Percentiles rank a stretch among this genome's conserved stretches.
phyloP scores from a whole-genome alignment of 2,329 filamentous ascomycete genomes.

The Ophiostoma quercus region DNA sequence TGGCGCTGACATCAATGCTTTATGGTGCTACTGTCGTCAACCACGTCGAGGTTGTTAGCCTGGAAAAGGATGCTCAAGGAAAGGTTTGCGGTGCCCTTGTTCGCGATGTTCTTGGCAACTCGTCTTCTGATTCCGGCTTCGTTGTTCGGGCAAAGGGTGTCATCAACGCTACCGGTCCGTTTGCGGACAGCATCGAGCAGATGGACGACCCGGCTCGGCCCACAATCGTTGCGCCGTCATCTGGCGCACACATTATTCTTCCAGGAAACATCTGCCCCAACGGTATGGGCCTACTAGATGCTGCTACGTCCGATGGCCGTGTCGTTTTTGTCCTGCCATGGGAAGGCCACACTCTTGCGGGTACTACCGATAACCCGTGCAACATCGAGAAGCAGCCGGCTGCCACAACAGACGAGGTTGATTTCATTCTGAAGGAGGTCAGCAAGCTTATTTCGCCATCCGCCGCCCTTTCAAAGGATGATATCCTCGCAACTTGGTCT shows the following conservation, averaged over 20 bases:
- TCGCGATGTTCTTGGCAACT: conserved; percentile 56
- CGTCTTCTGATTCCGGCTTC: conserved; percentile 52
- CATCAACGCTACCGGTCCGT: conserved; percentile 79
- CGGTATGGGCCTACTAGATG: conserved; percentile 78
- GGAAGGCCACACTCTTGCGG: conserved; percentile 81
- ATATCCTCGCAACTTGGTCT: conserved; percentile 51
- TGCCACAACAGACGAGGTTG: conserved; percentile 21
- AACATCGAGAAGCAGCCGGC: conserved; percentile 41
- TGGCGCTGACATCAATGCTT: conserved; percentile 72
- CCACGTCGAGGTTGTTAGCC: conserved; percentile 63
- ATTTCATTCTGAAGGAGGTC: conserved; percentile 65
- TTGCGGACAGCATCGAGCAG: conserved; percentile 72
- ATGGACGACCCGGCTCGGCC: conserved; percentile 66
- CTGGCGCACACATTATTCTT: conserved; percentile 77
- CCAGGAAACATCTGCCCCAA: conserved; percentile 73
- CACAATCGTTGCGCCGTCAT: conserved; percentile 73
- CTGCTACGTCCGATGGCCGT: conserved; percentile 74
- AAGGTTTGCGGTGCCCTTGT: conserved; percentile 64
- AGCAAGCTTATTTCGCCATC: conserved; percentile 70
- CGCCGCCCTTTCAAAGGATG: conserved; percentile 18
- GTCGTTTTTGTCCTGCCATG: conserved; percentile 85
- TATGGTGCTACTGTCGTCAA: conserved; percentile 78
- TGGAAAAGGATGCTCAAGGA: conserved; percentile 59
- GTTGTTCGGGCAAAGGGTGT: conserved; percentile 71
- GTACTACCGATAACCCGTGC: conserved; percentile 73